Evolutionary conservation across 2,329 filamentous ascomycete species (phyloP).

Genomic region (Alternaria sp.): DNA sequence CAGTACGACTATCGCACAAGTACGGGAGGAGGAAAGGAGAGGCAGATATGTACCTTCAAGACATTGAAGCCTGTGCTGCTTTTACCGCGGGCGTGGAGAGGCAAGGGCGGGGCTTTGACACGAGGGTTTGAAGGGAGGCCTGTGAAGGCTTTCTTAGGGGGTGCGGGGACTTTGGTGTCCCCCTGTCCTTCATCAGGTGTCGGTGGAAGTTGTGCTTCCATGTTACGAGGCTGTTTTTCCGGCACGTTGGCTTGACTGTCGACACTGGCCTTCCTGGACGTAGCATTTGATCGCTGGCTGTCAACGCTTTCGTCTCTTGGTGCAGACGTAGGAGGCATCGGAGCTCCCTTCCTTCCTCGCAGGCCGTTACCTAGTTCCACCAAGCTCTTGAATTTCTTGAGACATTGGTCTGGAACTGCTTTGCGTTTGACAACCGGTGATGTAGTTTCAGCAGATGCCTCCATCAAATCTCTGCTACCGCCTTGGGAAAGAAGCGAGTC

Average conservation of each 20-base stretch:
- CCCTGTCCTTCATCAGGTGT: conserved; percentile 41
- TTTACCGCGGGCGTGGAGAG: conserved; percentile 47
- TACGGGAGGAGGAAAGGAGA: conserved; percentile 35
- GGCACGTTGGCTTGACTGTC: neutral
- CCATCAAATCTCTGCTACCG: conserved; percentile 11
- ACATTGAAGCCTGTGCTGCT: conserved; percentile 51
- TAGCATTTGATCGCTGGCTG: conserved; percentile 12
- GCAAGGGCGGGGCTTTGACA: conserved; percentile 30
- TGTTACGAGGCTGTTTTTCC: conserved; percentile 12
- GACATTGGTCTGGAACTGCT: conserved; percentile 28
- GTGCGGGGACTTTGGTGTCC: conserved; percentile 21
- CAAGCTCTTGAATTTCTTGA: conserved; percentile 42
- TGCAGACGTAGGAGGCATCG: conserved; percentile 33
- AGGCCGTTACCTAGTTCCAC: conserved; percentile 42
- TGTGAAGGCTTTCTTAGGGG: conserved; percentile 37
- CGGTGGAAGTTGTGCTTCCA: conserved; percentile 37
- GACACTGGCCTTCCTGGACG: conserved; percentile 9
- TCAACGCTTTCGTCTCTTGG: conserved; percentile 28
- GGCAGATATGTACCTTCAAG: conserved; percentile 46
- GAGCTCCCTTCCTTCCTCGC: conserved; percentile 40
- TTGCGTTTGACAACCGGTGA: conserved; percentile 39
- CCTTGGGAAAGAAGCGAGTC: conserved; percentile 43
- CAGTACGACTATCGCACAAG: conserved; percentile 30
- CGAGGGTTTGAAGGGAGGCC: conserved; percentile 47
- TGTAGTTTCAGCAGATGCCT: conserved; percentile 12